Base-by-base conservation (phyloP, 306 rosid genomes). In the Pterocarpus macrocarpus region DNA sequence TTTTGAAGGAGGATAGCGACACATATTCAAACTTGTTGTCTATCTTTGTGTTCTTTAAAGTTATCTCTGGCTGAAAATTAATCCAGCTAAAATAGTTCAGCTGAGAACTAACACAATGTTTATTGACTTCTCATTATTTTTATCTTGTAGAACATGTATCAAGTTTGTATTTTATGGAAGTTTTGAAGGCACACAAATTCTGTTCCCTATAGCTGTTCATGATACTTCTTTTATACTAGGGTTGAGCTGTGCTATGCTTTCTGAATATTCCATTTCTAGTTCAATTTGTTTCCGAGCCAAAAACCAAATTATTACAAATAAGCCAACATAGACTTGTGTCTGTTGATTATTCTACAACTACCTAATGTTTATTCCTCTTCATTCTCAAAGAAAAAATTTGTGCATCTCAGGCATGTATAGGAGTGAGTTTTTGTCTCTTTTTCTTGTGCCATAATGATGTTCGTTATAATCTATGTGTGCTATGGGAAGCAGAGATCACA, bases 331-430 rank as follows among this genome's bases (percentile, higher is more conserved):
- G 56, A 57, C 44, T 39, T 63, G 4, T 52, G 9, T 34, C 28
- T 2, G 17, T 43, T 34, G 39, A 33, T 73, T 57, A 14, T 65
- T 71, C 82, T 50, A 14, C 35, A 44, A 44, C 69, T 81, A 13
- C 64, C 83, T 32, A 69, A 30, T 59, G 8, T 49, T n/a, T 32
- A 76, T 77, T 62, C 68, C 69, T 69, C 35, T 66, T 53, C 55
- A n/a, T 71, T 56, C 14, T 74, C 6, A 28, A 28, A 36, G 57
- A 11, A 28, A 43, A 36, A 47, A 36, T 47, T 22, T 59, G 41
- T 9, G 53, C 50, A 43, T 39, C 68, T 69, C 22, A 38, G 38
- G 2, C 16, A 32, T 61, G 61, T 8, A 52, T 16, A 8, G 55
- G 80, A 50, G 8, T 4, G 2, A 36, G 10, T 52, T 52, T 52